Base-by-base conservation (phyloP, 1,284 basidiomycete species). In the Naganishia sp. region DNA sequence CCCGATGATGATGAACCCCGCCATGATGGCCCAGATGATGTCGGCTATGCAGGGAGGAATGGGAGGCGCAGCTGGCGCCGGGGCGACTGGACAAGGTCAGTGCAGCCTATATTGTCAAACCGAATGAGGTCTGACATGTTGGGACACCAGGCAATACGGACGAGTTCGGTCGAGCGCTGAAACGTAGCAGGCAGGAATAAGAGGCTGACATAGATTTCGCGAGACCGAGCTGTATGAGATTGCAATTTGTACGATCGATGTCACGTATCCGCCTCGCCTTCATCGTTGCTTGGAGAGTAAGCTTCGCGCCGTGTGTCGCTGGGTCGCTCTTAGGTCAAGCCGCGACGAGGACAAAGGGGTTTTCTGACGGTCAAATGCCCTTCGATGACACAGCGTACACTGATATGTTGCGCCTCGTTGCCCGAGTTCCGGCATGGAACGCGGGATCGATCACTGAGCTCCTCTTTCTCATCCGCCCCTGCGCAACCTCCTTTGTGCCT, bases 101-200 rank as follows among this genome's bases (percentile, higher is more conserved):
- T 39, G 10, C 7, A 39, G 36, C 6, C 36, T 36, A 21, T 36
- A 6, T 36, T 6, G 11, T 36, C 36, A 36, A 36, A 36, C 11
- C 46, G 36, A 36, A n/a, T 25, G 44, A 16, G 74, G 76, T 60
- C 74, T 74, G 74, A 16, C 77, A 76, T 28, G 77, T 76, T 10
- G 77, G 63, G 18, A 68, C 50, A 42, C 11, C 49, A 68, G 53
- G 59, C 54, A 50, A 60, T 33, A 53, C 59, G 16, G 67, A 68
- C 50, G 57, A 65, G 39, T 68, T 68, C 46, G 67, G 67, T 11
- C 46, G 67, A 21, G 52, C 57, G 11, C 23, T 64, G 50, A 68
- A 68, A 44, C 63, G 67, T 54, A 57, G 63, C 46, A 50, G 67
- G n/a, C 67, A 68, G 52, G 67, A 68, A 25, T 68, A 55, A 50